Evolutionary conservation across 2,329 filamentous ascomycete genomes (phyloP).

Genomic region (Diplodia scrobiculata): DNA sequence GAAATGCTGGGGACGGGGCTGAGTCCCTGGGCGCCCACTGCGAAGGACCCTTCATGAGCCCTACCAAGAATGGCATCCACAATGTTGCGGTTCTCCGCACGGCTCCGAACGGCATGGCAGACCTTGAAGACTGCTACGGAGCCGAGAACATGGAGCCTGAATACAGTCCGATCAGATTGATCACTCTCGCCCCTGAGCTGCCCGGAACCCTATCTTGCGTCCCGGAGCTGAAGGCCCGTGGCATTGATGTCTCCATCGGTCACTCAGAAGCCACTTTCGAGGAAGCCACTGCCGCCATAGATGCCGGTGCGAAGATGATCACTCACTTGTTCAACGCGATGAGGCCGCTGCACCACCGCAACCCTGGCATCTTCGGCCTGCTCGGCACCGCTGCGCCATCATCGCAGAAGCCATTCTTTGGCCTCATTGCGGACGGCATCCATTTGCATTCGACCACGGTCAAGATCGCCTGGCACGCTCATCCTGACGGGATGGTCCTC

Average conservation of each 20-base stretch:
- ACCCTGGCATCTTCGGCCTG: constrained; percentile 86
- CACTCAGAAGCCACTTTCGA: constrained; percentile 89
- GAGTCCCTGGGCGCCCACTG: constrained; percentile 89
- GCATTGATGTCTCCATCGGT: constrained; percentile 77
- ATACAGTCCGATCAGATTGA: constrained; percentile 65
- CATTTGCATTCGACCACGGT: constrained; percentile 86
- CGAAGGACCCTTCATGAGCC: constrained; percentile 85
- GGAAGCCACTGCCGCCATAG: constrained; percentile 70
- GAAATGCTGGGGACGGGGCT: constrained; percentile 68
- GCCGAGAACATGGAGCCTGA: constrained; percentile 61
- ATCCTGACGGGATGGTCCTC: constrained; percentile 80
- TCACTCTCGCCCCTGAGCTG: constrained; percentile 83
- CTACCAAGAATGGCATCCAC: constrained; percentile 84
- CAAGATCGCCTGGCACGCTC: constrained; percentile 84
- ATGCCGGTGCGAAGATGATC: constrained; percentile 81
- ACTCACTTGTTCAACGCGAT: constrained; percentile 95
- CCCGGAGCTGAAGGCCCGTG: constrained; percentile 62
- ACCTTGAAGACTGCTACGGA: constrained; percentile 74
- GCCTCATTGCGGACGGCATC: constrained; percentile 86
- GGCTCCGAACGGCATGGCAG: constrained; percentile 62
- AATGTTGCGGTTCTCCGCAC: constrained; percentile 70
- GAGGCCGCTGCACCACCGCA: constrained; percentile 84
- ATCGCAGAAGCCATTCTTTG: constrained; percentile 70
- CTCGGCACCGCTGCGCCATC: constrained; percentile 57
- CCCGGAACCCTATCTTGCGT: constrained; percentile 70